Conservation (phyloP, 2,329 filamentous ascomycete species). For the Stachybotrys echinatus region DNA sequence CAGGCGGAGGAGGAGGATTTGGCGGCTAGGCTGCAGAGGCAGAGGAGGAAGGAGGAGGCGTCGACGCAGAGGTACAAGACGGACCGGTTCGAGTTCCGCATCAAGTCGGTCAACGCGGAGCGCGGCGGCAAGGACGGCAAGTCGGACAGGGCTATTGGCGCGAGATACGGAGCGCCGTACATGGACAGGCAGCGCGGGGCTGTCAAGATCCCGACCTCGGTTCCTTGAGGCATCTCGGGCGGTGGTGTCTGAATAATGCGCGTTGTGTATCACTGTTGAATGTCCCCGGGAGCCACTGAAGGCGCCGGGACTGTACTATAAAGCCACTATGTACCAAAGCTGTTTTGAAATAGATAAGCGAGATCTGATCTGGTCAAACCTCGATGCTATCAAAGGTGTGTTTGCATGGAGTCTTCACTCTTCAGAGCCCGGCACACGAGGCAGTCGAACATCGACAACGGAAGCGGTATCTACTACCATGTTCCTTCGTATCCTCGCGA, state of each 20-base stretch:
- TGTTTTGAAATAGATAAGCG: neutral
- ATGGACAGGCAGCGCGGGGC: conserved; percentile 58
- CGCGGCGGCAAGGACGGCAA: conserved; percentile 50
- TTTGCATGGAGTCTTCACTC: too few species aligned
- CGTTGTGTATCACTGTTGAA: conserved; percentile 3
- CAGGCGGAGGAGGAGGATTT: conserved; percentile 36
- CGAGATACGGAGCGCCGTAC: conserved; percentile 58
- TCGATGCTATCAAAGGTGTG: too few species aligned
- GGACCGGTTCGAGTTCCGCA: conserved; percentile 57
- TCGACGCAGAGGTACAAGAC: conserved; percentile 40
- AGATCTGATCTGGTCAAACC: too few species aligned
- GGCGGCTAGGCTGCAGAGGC: conserved; percentile 24
- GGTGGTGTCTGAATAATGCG: conserved; percentile 11
- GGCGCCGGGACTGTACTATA: conserved; percentile 1
- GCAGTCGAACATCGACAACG: too few species aligned
- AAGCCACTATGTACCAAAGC: neutral
- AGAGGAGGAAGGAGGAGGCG: conserved; percentile 30
- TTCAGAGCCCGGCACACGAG: too few species aligned
- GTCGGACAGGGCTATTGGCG: conserved; percentile 47
- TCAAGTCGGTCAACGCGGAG: conserved; percentile 54
- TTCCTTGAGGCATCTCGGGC: conserved; percentile 34
- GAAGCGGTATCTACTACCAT: conserved; percentile 29
- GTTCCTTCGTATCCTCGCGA: conserved; percentile 47
- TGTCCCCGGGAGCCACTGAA: neutral
- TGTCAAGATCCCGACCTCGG: conserved; percentile 62